Evolutionary conservation across 306 rosid species (phyloP), one percentile per base, ranked within the genome.

Genomic region (Dryas alaskensis): DNA sequence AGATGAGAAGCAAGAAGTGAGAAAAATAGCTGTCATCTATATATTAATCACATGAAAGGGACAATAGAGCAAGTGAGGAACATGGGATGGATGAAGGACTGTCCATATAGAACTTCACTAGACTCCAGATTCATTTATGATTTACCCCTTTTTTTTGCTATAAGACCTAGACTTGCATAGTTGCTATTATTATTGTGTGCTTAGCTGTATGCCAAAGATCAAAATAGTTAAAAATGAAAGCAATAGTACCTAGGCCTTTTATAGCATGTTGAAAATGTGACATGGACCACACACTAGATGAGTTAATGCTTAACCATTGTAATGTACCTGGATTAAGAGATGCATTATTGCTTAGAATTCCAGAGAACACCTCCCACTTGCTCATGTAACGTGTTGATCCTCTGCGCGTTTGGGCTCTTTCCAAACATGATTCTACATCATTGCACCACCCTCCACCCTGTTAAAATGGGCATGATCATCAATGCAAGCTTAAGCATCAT

Each of bases 361-460:
- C 97, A 61, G 89, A 83, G 76, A 94, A 94, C 25, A 76, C 78
- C 76, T 86, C 96, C 52, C 11, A 85, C 76, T 84, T 84, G 85
- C 8, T 80, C 98, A 94, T 94, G 19, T 77, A 81, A 73, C 75
- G 81, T 14, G 98, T 86, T 14, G 98, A 94, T 50, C 98, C 98
- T 82, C 97, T 83, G 22, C 89, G 86, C 10, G 87, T 74, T 3
- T 60, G 39, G 37, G 98, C 97, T 78, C 98, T 88, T n/a, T 83
- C 96, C 60, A 82, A 81, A 84, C 98, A 94, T 65, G 98, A 84
- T 55, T 55, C 4, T 54, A 91, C 52, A 76, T 88, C 91, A 70
- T 94, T 91, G 87, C 97, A 94, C 98, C 98, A 94, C 69, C 97
- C 98, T 57, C 98, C 98, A 25, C 98, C 98, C 98, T 93, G 77